These are phyloP conservation scores for Pythium diclinum DNA, from an alignment of 352 stramenopile genomes.

Conservation along the genomic window DNA sequence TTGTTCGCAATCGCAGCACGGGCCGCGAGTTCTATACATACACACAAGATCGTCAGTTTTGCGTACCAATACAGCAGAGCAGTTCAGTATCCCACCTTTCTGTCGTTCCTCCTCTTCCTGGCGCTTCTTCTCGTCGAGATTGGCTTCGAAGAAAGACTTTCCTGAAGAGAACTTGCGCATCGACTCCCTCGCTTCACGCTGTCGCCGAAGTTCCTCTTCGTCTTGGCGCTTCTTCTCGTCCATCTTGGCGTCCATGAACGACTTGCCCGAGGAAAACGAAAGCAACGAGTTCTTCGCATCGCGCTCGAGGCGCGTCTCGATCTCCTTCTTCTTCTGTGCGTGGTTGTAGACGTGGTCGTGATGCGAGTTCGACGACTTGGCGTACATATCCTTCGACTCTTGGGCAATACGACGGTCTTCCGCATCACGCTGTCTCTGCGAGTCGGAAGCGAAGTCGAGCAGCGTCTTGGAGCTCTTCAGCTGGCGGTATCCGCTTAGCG, in stretches of 20 bases:
- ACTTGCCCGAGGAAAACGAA: slow-evolving; percentile 42
- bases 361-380: slow-evolving; percentile 39
- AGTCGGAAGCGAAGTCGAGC: slow-evolving; percentile 44
- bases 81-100: slow-evolving; percentile 17
- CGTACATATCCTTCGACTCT: slow-evolving; percentile 35
- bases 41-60: background rate
- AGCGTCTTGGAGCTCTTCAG: slow-evolving; percentile 50
- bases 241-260: slow-evolving; percentile 54
- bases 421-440: slow-evolving; percentile 25
- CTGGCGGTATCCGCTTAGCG: slow-evolving; percentile 26
- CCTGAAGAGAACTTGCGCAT: slow-evolving; percentile 32
- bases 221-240: slow-evolving; percentile 61
- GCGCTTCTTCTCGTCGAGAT: slow-evolving; percentile 56
- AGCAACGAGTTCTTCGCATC: slow-evolving; percentile 33
- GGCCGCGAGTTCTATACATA: slow-evolving; percentile 17
- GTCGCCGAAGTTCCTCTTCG: slow-evolving; percentile 30
- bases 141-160: slow-evolving; percentile 60
- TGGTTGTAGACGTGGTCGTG: slow-evolving; percentile 55
- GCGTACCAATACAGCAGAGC: background rate
- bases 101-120: slow-evolving; percentile 46
- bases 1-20: slow-evolving; percentile 35
- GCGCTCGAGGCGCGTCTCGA: slow-evolving; percentile 26
- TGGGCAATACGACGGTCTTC: slow-evolving; percentile 35
- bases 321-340: slow-evolving; percentile 44
- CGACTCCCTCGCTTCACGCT: slow-evolving; percentile 29